Percentiles rank a stretch among this genome's conserved stretches.
phyloP scores from a whole-genome alignment of 306 rosid genomes.

The Delonix regia region DNA sequence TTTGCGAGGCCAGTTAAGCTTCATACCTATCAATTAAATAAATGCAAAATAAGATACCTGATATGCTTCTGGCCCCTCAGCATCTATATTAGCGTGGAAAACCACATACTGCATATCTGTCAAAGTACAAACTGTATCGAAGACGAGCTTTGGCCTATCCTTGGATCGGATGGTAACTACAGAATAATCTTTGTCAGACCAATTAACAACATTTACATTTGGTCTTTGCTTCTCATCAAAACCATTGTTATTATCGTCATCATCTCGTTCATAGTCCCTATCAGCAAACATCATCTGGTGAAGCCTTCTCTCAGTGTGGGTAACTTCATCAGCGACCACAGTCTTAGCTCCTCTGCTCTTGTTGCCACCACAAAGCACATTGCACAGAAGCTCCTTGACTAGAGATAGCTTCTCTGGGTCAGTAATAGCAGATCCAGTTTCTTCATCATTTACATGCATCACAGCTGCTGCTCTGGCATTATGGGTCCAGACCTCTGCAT shows the following conservation, averaged over 20 bases:
- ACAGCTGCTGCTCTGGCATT: constrained; percentile 81
- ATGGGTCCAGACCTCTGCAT: constrained; percentile 95
- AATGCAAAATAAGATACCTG: constrained; percentile 56
- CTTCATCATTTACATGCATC: constrained; percentile 77
- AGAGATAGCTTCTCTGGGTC: constrained; percentile 68
- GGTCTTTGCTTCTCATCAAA: constrained; percentile 74
- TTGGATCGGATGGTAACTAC: constrained; percentile 75
- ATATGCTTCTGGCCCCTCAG: constrained; percentile 87
- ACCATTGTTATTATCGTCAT: constrained; percentile 37
- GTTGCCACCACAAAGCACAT: constrained; percentile 88
- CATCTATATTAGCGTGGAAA: constrained; percentile 85
- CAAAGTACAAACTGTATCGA: constrained; percentile 91
- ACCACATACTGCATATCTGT: constrained; percentile 97
- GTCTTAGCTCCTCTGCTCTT: constrained; percentile 73
- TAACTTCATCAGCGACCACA: constrained; percentile 66
- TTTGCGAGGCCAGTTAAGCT: neutral
- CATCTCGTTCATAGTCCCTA: constrained; percentile 74
- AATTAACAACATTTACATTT: constrained; percentile 79
- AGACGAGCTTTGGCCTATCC: constrained; percentile 94
- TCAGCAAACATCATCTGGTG: constrained; percentile 99
- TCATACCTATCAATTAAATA: neutral
- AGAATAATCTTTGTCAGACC: constrained; percentile 85
- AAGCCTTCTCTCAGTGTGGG: constrained; percentile 88
- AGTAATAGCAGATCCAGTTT: constrained; percentile 59
- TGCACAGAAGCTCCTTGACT: constrained; percentile 71